Evolutionary conservation across 202 grass and related monocot genomes (phyloP).

Genomic region (Saccharum hybrid): DNA sequence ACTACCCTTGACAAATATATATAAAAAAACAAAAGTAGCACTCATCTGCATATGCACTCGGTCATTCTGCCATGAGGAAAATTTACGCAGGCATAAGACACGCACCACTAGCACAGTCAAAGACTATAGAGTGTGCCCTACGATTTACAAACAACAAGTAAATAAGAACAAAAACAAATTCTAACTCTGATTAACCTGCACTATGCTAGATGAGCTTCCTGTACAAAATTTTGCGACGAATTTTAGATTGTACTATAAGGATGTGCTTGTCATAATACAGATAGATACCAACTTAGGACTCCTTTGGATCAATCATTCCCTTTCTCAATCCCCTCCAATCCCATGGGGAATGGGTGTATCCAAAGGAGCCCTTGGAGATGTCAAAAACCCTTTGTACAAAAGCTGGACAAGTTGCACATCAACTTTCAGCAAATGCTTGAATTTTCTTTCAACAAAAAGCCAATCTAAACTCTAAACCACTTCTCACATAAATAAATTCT

Average conservation of each 20-base stretch:
- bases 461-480: background rate
- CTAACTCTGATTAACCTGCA: background rate
- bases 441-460: background rate
- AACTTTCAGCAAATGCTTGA: background rate
- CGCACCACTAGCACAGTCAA: background rate
- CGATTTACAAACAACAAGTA: conserved; percentile 19
- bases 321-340: too few relatives aligned
- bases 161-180: background rate
- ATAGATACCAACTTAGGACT: background rate
- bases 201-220: background rate
- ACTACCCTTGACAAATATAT: background rate
- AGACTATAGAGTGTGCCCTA: background rate
- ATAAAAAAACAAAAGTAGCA: background rate
- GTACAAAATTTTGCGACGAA: background rate
- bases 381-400: conserved; percentile 18
- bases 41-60: conserved; percentile 6
- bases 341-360: too few relatives aligned
- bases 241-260: background rate
- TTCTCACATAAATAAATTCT: background rate
- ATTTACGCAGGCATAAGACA: background rate
- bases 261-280: background rate
- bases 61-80: conserved; percentile 2
- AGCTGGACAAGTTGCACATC: background rate
- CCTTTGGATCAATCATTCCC: too few relatives aligned
- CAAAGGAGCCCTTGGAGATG: background rate